Evolutionary conservation across 2,329 filamentous ascomycete genomes (phyloP).

Genomic region (Calonectria montana): DNA sequence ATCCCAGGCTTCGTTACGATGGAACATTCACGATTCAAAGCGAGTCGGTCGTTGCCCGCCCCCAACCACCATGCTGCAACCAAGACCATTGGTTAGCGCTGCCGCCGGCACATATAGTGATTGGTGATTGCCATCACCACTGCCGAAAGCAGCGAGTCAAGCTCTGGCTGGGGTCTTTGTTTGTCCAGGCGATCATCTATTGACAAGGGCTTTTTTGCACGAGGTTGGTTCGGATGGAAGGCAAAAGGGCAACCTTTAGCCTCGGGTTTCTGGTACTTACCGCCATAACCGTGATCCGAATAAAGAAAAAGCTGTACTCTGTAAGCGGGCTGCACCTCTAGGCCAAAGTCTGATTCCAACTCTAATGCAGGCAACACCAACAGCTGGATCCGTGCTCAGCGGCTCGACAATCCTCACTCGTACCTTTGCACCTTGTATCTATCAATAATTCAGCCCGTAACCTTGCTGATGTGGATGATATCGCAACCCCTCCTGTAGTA

Average conservation of each 20-base stretch:
- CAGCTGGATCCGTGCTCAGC: conserved; percentile 7
- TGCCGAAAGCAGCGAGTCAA: neutral
- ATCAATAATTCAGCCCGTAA: conserved; percentile 23
- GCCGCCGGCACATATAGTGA: conserved; percentile 1
- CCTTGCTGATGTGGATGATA: conserved; percentile 23
- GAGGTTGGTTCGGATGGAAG: neutral
- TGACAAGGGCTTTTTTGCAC: neutral
- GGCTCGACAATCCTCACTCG: conserved; percentile 14
- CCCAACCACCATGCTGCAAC: neutral
- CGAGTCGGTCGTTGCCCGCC: neutral
- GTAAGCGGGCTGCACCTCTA: neutral
- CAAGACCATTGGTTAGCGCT: neutral
- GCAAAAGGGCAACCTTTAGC: neutral
- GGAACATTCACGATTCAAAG: conserved; percentile 3
- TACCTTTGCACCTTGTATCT: conserved; percentile 22
- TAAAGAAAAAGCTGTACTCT: neutral
- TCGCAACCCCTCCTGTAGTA: conserved; percentile 1
- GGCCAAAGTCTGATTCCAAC: conserved; percentile 3
- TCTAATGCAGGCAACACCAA: neutral
- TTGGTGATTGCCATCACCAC: neutral
- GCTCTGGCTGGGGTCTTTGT: neutral
- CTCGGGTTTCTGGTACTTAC: conserved; percentile 8
- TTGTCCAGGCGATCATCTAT: neutral
- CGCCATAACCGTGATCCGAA: neutral
- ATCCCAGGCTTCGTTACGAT: neutral